Conservation (phyloP, 306 rosid species). For the Vigna nakashimae region DNA sequence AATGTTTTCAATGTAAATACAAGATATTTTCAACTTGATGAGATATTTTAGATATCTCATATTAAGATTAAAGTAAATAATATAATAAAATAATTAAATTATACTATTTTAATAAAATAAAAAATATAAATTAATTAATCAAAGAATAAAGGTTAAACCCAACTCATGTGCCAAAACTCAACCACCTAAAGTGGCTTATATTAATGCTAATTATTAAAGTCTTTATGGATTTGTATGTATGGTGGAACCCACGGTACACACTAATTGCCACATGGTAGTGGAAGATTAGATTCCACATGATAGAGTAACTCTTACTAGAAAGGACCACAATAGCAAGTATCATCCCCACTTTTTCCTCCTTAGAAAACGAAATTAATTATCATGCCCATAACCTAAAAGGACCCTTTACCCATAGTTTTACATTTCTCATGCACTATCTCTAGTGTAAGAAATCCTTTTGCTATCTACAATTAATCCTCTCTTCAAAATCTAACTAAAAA, state of each 20-base stretch:
- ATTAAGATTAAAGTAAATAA: too few relatives aligned
- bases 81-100: too few relatives aligned
- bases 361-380: not conserved
- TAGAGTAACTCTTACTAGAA: conserved; percentile 16
- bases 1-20: too few relatives aligned
- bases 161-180: conserved; percentile 9
- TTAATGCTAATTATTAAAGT: conserved; percentile 35
- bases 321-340: conserved; percentile 1
- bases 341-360: not conserved
- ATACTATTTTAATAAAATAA: not conserved
- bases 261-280: conserved; percentile 45
- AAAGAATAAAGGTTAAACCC: not conserved
- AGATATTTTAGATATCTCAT: too few relatives aligned
- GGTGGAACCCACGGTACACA: conserved; percentile 36
- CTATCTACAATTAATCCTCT: not conserved
- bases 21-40: too few relatives aligned
- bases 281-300: conserved; percentile 32
- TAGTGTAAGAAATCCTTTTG: conserved; percentile 44
- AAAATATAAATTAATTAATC: not conserved
- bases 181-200: conserved; percentile 29
- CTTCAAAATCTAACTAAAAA: not conserved
- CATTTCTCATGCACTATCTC: conserved; percentile 52
- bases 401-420: conserved; percentile 35
- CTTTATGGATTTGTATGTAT: not conserved
- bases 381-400: conserved; percentile 10